Evolutionary conservation across 2,329 filamentous ascomycete genomes (phyloP), one percentile per base, ranked within the genome.

Genomic region (Coniella vitis): DNA sequence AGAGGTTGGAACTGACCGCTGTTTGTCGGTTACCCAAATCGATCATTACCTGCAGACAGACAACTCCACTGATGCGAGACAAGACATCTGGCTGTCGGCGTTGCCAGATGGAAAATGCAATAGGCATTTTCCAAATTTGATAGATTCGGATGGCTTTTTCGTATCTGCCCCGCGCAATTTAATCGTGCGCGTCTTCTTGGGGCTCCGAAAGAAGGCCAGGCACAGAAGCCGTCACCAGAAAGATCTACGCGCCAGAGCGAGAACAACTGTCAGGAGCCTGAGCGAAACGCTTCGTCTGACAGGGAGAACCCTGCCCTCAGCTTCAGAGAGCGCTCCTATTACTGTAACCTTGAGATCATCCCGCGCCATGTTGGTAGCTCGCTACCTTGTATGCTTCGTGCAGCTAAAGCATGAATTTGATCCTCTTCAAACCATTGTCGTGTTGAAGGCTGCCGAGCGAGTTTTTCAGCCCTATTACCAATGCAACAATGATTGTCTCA

Each of bases 1-100:
- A 41, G 41, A 43, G 43, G 19, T 45, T 47, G 35, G 40, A 47
- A 53, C 51, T 53, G 51, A 53, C 51, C 51, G 51, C 51, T 47
- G 48, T 50, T 50, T 53, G 40, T 21, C 43, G 47, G 36, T n/a
- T 35, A 16, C 36, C 47, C 36, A 49, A 17, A 16, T 39, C 25
- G 17, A 25, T n/a, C 19, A 17, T 17, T 25, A 19, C 31, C 37
- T 36, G 25, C 35, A 29, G 29, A 39, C n/a, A 38, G 20, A 32
- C 7, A 47, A 21, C 50, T 45, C 50, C 50, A 45, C 47, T 32
- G 34, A 43, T 38, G 34, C 42, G 46, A 48, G 42, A 43, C 42
- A 20, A 40, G 8, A n/a, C 32, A 20, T 22, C 32, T 35, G 14
- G n/a, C n/a, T 32, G 25, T 13, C 47, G 17, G 45, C 21, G 20